Conservation (phyloP, 306 rosid genomes). For the Rosa chinensis region DNA sequence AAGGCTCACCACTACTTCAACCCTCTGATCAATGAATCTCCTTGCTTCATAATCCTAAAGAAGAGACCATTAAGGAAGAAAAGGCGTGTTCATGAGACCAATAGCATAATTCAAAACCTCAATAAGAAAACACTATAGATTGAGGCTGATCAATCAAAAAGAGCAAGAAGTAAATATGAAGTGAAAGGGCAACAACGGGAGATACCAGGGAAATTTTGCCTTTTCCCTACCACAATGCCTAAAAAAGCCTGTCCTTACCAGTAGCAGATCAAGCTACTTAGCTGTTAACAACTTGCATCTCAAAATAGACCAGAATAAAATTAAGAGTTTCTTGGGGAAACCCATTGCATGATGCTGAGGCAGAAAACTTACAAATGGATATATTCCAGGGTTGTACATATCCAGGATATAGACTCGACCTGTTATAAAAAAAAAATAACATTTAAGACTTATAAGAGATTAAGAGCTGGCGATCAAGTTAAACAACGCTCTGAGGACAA, state of each 20-base stretch:
- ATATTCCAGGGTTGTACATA: conserved; percentile 90
- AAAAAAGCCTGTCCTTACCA: neutral
- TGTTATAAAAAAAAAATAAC: conserved; percentile 35
- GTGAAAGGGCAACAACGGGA: neutral
- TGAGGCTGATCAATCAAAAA: neutral
- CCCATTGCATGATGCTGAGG: conserved; percentile 2
- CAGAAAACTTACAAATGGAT: conserved; percentile 72
- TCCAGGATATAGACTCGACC: conserved; percentile 83
- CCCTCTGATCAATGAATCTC: conserved; percentile 72
- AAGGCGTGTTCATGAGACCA: neutral
- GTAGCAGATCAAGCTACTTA: neutral
- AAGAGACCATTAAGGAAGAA: conserved; percentile 6
- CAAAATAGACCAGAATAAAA: neutral
- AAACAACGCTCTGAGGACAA: conserved; percentile 26
- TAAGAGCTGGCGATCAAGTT: conserved; percentile 15
- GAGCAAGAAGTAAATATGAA: neutral
- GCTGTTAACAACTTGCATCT: neutral
- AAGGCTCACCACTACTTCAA: conserved; percentile 74
- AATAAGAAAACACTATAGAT: neutral
- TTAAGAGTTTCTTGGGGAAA: neutral
- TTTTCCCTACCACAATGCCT: neutral
- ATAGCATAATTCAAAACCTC: neutral
- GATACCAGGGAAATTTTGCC: neutral
- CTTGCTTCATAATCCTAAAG: conserved; percentile 82
- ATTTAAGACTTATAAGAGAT: conserved; percentile 22